Base-by-base conservation (phyloP, 73 alveolate species). In the Uronychia binucleata region DNA sequence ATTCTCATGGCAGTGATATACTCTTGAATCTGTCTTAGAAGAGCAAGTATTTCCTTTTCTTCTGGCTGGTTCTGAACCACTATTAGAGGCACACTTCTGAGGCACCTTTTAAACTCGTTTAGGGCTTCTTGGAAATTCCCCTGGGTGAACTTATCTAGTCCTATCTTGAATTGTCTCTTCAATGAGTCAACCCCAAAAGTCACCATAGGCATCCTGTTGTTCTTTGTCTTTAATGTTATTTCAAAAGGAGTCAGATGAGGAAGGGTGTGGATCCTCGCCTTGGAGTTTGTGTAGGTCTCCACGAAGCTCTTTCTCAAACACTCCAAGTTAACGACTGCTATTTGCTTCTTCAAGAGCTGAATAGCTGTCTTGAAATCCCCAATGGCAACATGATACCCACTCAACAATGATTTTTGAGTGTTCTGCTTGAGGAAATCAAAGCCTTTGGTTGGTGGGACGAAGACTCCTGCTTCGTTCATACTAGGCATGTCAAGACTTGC, bases 1-100 rank as follows among this genome's bases (percentile, higher is more conserved):
- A 83, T 77, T 33, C 84, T 83, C 88, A 88, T 88, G 25, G 94
- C 94, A 25, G 88, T 88, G 33, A 88, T 77, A 34, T 88, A 88
- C 57, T 88, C 94, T 0, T 78, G 75, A 1, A 79, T 25, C 33
- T 82, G 77, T 25, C 34, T 82, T 14, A 88, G 19, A 0, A 81
- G 35, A 1, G 33, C 80, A 1, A 83, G 57, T 30, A 88, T 34
- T 30, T 83, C 91, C 28, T 88, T 77, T 29, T 83, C 81, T 74
- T 83, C 91, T 26, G 82, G 79, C 58, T 76, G 1, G 58, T 28
- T 31, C 14, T 59, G 11, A 8, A 84, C 80, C 1, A 81, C 67
- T 8, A 59, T 30, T 1, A 87, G 59, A 26, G 86, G 34, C 26
- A 79, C 28, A 30, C 76, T 77, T 67, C 81, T 67, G 11, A 87